Conservation (phyloP, 139 green algal species). For the Micromonas commoda region DNA sequence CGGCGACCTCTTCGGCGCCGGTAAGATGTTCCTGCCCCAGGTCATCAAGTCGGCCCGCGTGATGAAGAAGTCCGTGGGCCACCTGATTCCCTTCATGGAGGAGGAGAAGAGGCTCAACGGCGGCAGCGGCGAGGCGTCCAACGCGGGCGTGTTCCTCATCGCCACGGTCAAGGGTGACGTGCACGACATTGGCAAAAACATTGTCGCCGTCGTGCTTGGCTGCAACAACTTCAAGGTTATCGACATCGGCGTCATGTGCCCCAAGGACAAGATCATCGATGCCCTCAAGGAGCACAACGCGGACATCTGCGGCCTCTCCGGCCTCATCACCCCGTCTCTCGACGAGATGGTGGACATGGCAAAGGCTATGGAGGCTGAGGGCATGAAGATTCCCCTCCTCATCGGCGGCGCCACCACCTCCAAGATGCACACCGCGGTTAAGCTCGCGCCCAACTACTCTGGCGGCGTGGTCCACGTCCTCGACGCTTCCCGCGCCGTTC, state of each 20-base stretch:
- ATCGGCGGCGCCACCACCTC: constrained; percentile 94
- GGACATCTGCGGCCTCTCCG: constrained; percentile 91
- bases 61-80: constrained; percentile 96
- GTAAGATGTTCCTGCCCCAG: constrained; percentile 98
- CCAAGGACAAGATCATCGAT: constrained; percentile 91
- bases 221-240: constrained; percentile 99
- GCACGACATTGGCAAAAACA: constrained; percentile 99
- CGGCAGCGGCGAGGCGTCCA: constrained; percentile 33
- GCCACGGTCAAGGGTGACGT: constrained; percentile 98
- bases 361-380: constrained; percentile 85
- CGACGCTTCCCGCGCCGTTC: constrained; percentile 86
- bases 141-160: constrained; percentile 88
- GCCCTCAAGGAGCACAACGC: constrained; percentile 80
- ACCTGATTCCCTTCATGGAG: constrained; percentile 97
- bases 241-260: constrained; percentile 93
- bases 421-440: constrained; percentile 98
- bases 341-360: constrained; percentile 98
- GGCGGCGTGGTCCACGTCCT: constrained; percentile 86
- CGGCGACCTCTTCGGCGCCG: constrained; percentile 93
- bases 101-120: constrained; percentile 78
- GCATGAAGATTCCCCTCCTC: constrained; percentile 82
- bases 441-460: constrained; percentile 87
- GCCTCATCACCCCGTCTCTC: constrained; percentile 94
- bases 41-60: constrained; percentile 99
- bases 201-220: constrained; percentile 93